These are phyloP conservation scores for Lactarius trivialis DNA, from an alignment of 768 basidiomycete species.

Conservation along the genomic window DNA sequence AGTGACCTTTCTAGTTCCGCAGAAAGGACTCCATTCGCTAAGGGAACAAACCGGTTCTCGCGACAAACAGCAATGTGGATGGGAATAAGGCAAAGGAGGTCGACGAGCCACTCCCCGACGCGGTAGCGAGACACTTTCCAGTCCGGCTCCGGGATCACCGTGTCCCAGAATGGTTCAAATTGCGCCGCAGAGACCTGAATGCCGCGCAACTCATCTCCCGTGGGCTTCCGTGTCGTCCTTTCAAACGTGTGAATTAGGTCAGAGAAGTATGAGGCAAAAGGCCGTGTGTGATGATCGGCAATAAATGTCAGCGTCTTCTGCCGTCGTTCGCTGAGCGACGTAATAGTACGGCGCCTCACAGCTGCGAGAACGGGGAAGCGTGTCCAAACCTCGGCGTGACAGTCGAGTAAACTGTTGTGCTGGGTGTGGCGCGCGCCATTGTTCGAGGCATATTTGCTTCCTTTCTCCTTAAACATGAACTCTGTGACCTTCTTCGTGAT, in stretches of 20 bases:
- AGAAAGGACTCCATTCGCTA: slow-evolving; percentile 52
- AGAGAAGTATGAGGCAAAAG: slow-evolving; percentile 39
- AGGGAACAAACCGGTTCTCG: slow-evolving; percentile 55
- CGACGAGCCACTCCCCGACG: slow-evolving; percentile 57
- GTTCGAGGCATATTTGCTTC: slow-evolving; percentile 20
- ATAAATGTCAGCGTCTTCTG: slow-evolving; percentile 39
- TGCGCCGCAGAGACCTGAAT: slow-evolving; percentile 33
- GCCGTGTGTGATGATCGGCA: slow-evolving; percentile 33
- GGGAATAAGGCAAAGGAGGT: slow-evolving; percentile 57
- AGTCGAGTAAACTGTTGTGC: slow-evolving; percentile 34
- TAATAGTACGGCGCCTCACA: slow-evolving; percentile 12
- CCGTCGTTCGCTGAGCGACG: slow-evolving; percentile 25
- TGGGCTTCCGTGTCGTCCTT: slow-evolving; percentile 45
- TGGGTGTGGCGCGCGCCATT: slow-evolving; percentile 24
- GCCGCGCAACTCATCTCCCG: slow-evolving; percentile 37
- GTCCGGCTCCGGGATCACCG: slow-evolving; percentile 7
- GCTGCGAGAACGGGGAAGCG: slow-evolving; percentile 16
- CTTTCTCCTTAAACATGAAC: slow-evolving; percentile 47
- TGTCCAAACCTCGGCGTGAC: slow-evolving; percentile 13
- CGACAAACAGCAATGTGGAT: slow-evolving; percentile 56
- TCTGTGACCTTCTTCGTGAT: slow-evolving; percentile 53
- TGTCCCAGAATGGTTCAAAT: slow-evolving; percentile 27
- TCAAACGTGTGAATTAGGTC: slow-evolving; percentile 44
- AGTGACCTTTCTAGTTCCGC: slow-evolving; percentile 44
- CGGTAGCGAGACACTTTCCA: slow-evolving; percentile 34